Evolutionary conservation across 306 rosid genomes (phyloP).

Genomic region (Sechiopsis laciniata): DNA sequence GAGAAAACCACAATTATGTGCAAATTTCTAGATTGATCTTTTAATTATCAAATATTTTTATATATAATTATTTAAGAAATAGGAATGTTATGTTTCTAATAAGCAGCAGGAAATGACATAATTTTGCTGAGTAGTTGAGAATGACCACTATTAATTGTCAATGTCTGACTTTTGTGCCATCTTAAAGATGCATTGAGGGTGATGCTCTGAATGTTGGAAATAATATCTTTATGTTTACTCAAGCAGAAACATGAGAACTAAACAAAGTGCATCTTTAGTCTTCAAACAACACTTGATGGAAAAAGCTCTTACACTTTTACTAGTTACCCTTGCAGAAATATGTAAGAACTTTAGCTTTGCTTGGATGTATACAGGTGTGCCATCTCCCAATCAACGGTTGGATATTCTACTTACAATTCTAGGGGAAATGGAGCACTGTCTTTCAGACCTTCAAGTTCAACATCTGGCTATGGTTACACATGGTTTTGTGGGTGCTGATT

Average conservation of each 20-base stretch:
- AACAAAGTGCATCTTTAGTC: neutral
- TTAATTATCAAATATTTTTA: neutral
- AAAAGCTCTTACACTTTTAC: neutral
- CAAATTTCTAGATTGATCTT: neutral
- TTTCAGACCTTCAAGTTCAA: conserved; percentile 55
- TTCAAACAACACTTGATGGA: conserved; percentile 4
- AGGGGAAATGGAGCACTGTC: conserved; percentile 59
- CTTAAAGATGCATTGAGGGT: neutral
- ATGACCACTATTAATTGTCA: neutral
- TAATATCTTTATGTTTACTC: neutral
- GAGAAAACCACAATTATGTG: conserved; percentile 6
- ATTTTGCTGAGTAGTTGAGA: neutral
- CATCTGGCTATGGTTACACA: conserved; percentile 71
- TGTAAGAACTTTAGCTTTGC: conserved; percentile 7
- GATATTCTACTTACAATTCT: conserved; percentile 67
- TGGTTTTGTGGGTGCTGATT: conserved; percentile 92
- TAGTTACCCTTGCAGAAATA: conserved; percentile 15
- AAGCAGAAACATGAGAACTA: conserved; percentile 15
- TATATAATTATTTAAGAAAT: neutral
- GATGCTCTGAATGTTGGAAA: neutral
- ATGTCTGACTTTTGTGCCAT: neutral
- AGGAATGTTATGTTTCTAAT: neutral
- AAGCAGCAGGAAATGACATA: neutral
- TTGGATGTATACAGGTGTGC: conserved; percentile 61
- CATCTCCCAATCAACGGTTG: conserved; percentile 60